phyloP scores from a whole-genome alignment of 2,329 filamentous ascomycete species.

The Sordariomycetes sp. region DNA sequence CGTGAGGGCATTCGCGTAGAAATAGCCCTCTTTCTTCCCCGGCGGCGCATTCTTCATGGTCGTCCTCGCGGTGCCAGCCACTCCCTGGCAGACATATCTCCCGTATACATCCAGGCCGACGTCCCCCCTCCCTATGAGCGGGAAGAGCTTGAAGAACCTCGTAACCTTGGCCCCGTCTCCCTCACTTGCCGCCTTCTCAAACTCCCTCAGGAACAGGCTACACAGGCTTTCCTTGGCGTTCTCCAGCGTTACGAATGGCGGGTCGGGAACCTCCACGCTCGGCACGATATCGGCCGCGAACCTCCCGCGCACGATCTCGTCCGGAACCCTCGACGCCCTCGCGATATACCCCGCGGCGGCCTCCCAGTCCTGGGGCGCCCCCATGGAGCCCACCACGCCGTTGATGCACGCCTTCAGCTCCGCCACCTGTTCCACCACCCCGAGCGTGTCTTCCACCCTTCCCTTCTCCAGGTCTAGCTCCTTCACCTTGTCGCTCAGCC shows the following conservation, averaged over 20 bases:
- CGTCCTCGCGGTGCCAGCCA: constrained; percentile 70
- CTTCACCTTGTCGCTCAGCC: constrained; percentile 79
- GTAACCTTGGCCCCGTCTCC: constrained; percentile 86
- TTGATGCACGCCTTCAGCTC: constrained; percentile 96
- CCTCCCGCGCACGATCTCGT: constrained; percentile 66
- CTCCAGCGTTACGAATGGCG: constrained; percentile 77
- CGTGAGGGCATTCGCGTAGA: constrained; percentile 84
- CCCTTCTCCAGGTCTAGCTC: constrained; percentile 84
- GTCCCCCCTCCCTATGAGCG: constrained; percentile 79
- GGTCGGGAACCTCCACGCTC: constrained; percentile 88
- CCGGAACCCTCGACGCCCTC: constrained; percentile 70
- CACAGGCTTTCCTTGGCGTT: constrained; percentile 83
- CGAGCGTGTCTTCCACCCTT: constrained; percentile 78
- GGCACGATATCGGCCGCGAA: constrained; percentile 92
- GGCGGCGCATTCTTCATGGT: constrained; percentile 57
- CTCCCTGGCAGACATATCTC: constrained; percentile 89
- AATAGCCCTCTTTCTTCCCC: constrained; percentile 66
- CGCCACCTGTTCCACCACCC: constrained; percentile 89
- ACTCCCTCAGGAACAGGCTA: constrained; percentile 83
- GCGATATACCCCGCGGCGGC: constrained; percentile 84
- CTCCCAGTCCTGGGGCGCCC: constrained; percentile 96
- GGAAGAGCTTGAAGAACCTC: constrained; percentile 96
- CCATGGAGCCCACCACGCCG: constrained; percentile 92
- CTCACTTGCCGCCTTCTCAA: constrained; percentile 80
- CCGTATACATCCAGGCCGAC: constrained; percentile 92